Evolutionary conservation across 1,139 yeast species (phyloP), one percentile per base, ranked within the genome.

Genomic region (Suhomyces bolitotheri): DNA sequence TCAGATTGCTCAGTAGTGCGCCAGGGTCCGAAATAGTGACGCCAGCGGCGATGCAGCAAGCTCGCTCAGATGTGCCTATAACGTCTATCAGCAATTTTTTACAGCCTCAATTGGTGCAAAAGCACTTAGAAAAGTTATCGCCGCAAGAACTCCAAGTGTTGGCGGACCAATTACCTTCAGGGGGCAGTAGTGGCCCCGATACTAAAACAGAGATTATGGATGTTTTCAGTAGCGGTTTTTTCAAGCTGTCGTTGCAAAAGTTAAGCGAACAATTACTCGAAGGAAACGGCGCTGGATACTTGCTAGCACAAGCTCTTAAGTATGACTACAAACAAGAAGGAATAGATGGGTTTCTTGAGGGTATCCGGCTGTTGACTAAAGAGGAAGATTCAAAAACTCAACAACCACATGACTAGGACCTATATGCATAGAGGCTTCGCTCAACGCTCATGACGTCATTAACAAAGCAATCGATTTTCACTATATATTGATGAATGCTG

Each of bases 261-360:
- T 58, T 81, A 37, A 64, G 75, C 34, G 58, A 59, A 27, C 79
- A 71, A 38, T 58, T 79, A 37, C 58, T 50, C 11, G 45, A 50
- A 15, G 50, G 55, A 14, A 55, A 59, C 11, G 82, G 80, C 2
- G 74, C 79, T 5, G 83, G 83, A 2, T 66, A 59, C 37, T 51
- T 78, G 23, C 66, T 81, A 33, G 66, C 85, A 4, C 71, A 65
- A 38, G 70, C 76, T 31, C 63, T 80, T 36, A 75, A 73, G 20
- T 66, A 66, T 46, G 71, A 66, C 6, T 80, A 80, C 46, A 41
- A 58, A 15, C 84, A 84, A 4, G 85, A 80, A 50, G 86, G 86
- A 0, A 61, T 80, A 15, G 74, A 65, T 33, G 73, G 73, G 10
- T 78, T 78, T 43, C 57, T 81, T 39, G 51, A 60, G 24, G 80